Base-by-base conservation (phyloP, 768 basidiomycete species). In the Russula griseocarnosa region DNA sequence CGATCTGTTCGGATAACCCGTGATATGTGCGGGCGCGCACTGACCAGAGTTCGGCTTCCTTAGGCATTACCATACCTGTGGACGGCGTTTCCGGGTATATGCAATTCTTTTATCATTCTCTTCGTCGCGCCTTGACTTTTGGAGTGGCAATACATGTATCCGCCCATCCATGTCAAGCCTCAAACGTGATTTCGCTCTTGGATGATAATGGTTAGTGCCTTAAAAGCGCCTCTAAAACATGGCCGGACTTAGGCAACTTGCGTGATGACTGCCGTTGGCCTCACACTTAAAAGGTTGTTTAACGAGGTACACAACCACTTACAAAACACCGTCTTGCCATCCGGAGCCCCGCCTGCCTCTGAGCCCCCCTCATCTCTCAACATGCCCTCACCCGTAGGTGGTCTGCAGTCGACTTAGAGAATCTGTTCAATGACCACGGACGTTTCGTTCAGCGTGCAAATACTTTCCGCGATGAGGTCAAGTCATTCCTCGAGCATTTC, bases 251-350 rank as follows among this genome's bases (percentile, higher is more conserved):
- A 10, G 14, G 50, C 22, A 28, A 52, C 20, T 22, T 47, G 34
- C 40, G 14, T 8, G 7, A 55, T 65, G 40, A 11, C 18, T 22
- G 22, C 34, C 16, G 26, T 60, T 32, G n/a, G n/a, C 10, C 40
- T 59, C 30, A 13, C 22, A n/a, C 1, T 67, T 58, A 67, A 67
- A 56, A 66, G 49, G 55, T n/a, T 26, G 55, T 26, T 60, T 28
- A 67, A 67, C 61, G 20, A 47, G 26, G 59, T 24, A 13, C 66
- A 67, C 49, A 60, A 60, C 44, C 18, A 13, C 22, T 42, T 65
- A 11, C 66, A 67, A 34, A 36, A 61, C 28, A 60, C 16, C 38
- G 8, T 58, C 63, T 47, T 60, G n/a, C 55, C 63, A 8, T 49
- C 57, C 2, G 8, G 10, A 34, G 6, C 26, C 32, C 51, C 36